phyloP scores from a whole-genome alignment of 2,329 filamentous ascomycete genomes.

The Graphilbum ipis-grandicollis region DNA sequence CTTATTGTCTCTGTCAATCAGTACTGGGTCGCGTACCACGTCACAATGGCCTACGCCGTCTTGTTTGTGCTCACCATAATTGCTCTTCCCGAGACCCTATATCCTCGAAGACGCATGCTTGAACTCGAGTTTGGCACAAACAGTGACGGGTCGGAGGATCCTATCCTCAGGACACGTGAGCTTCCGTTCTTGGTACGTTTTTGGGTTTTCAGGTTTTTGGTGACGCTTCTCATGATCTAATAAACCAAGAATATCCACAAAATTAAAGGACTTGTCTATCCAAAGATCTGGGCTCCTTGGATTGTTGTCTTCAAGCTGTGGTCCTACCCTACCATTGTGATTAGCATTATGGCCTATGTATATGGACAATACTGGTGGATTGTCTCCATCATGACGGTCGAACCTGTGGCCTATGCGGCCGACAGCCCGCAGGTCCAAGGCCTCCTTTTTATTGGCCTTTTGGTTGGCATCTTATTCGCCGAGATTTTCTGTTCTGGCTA shows the following conservation, averaged over 20 bases:
- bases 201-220: too few species aligned
- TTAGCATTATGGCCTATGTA: constrained; percentile 30
- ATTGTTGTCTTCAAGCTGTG: constrained; percentile 2
- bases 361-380: constrained; percentile 41
- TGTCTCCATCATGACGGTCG: constrained; percentile 31
- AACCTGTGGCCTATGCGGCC: constrained; percentile 31
- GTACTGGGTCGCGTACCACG: constrained; percentile 2
- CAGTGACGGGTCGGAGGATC: background rate
- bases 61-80: background rate
- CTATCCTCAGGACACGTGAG: background rate
- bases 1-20: background rate
- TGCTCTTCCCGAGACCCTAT: constrained; percentile 1
- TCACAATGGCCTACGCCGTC: constrained; percentile 1
- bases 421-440: constrained; percentile 32
- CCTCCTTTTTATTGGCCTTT: constrained; percentile 32
- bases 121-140: too few species aligned
- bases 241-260: too few species aligned
- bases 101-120: background rate
- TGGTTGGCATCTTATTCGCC: constrained; percentile 32
- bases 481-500: constrained; percentile 33
- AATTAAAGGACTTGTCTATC: too few species aligned
- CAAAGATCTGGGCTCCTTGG: background rate
- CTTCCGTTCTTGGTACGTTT: too few species aligned
- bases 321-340: constrained; percentile 31
- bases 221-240: too few species aligned